Percentiles rank a stretch among this genome's conserved stretches.
Conservation (phyloP, 345 rosid genomes). For the Microthlaspi erraticum region DNA sequence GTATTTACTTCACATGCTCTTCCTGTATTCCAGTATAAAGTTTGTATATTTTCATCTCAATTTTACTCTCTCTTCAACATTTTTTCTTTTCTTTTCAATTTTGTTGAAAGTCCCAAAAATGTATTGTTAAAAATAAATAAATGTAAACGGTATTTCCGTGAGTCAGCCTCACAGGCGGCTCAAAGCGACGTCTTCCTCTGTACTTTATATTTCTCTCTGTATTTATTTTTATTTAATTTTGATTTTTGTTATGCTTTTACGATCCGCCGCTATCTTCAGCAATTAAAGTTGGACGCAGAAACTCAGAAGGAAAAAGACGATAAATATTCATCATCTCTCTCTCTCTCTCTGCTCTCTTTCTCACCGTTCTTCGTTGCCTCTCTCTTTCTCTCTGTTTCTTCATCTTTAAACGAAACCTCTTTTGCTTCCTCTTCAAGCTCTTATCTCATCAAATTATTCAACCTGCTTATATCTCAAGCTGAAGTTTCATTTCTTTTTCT, state of each 20-base stretch:
- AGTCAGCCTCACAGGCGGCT: conserved; percentile 46
- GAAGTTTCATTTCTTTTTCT: conserved; percentile 23
- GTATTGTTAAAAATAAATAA: background rate
- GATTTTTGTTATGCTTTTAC: conserved; percentile 27
- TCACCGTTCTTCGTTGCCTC: conserved; percentile 1
- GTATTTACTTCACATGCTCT: conserved; percentile 35
- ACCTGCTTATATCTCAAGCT: conserved; percentile 69
- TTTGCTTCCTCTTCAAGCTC: conserved; percentile 79
- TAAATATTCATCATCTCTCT: conserved; percentile 39
- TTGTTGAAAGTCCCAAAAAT: background rate
- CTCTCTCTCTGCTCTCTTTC: conserved; percentile 21
- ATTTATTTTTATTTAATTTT: background rate
- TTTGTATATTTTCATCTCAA: conserved; percentile 14
- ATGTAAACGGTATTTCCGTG: conserved; percentile 38
- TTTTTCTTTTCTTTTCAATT: background rate
- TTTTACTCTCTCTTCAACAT: background rate
- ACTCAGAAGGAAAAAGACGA: conserved; percentile 39
- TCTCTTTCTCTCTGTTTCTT: conserved; percentile 10
- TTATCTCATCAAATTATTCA: conserved; percentile 51
- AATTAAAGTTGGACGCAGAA: conserved; percentile 44
- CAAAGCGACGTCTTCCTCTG: conserved; percentile 39
- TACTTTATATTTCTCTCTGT: background rate
- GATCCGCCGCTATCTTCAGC: conserved; percentile 47
- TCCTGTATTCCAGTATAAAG: conserved; percentile 13
- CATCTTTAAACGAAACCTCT: conserved; percentile 30